Evolutionary conservation across 306 rosid species (phyloP).

Genomic region (Citrullus amarus): DNA sequence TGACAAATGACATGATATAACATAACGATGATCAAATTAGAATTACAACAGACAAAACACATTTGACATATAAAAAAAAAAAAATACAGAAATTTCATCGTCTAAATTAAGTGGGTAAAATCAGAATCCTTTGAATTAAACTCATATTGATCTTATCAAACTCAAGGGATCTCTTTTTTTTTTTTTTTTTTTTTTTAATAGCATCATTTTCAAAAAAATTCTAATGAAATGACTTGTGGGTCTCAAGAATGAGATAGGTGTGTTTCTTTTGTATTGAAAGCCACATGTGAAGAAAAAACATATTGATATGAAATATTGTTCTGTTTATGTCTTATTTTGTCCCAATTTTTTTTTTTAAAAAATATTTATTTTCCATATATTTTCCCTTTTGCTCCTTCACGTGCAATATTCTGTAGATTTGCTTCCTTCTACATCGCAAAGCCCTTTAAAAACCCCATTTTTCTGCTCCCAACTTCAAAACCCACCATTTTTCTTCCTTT

Average conservation of each 20-base stretch:
- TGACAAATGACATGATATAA: not conserved
- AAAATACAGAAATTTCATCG: not conserved
- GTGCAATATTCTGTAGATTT: conserved; percentile 47
- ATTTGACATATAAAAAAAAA: not conserved
- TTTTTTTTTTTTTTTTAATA: not conserved
- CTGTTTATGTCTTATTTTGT: not conserved
- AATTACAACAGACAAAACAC: not conserved
- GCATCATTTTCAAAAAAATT: conserved; percentile 1
- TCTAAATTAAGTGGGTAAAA: not conserved
- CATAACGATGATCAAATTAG: not conserved
- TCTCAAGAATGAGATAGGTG: conserved; percentile 1
- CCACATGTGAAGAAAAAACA: not conserved
- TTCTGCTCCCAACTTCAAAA: not conserved
- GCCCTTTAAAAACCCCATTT: conserved; percentile 1
- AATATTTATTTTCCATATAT: too few relatives aligned
- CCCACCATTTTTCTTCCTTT: not conserved
- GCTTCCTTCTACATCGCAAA: conserved; percentile 23
- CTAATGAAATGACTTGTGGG: conserved; percentile 6
- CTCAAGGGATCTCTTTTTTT: not conserved
- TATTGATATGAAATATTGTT: not conserved
- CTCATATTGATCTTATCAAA: not conserved
- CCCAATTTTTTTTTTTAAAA: not conserved
- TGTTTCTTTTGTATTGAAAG: not conserved
- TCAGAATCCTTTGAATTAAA: not conserved
- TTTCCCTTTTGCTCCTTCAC: conserved; percentile 31